Percentiles rank a stretch among this genome's conserved stretches.
Conservation (phyloP, 208 protist species). For the Zelonia costaricensis region DNA sequence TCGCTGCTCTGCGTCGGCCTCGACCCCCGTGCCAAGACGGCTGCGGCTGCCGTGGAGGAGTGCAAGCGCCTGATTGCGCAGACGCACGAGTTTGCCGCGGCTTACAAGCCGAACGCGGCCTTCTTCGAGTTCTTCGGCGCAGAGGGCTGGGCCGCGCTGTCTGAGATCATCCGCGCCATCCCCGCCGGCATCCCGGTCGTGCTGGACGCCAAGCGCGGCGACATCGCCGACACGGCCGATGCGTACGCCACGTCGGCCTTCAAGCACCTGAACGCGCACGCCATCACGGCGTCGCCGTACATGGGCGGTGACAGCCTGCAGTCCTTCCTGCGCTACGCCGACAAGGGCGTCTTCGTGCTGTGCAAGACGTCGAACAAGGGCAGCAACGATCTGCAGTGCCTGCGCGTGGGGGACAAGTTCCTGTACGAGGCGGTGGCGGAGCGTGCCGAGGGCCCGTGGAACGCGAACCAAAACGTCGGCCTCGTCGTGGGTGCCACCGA, state of each 20-base stretch:
- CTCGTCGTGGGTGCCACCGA: slow-evolving; percentile 89
- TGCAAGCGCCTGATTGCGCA: slow-evolving; percentile 79
- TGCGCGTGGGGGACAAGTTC: slow-evolving; percentile 47
- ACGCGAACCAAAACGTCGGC: slow-evolving; percentile 77
- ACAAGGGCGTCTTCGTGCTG: slow-evolving; percentile 82
- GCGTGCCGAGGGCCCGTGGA: slow-evolving; percentile 72
- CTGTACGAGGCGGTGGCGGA: slow-evolving; percentile 87
- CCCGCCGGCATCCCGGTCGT: slow-evolving; percentile 80
- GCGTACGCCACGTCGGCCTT: slow-evolving; percentile 87
- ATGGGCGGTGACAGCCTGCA: slow-evolving; percentile 86
- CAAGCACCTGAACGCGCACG: slow-evolving; percentile 73
- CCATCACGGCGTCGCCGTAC: slow-evolving; percentile 87
- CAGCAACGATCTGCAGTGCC: slow-evolving; percentile 83
- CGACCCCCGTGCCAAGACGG: slow-evolving; percentile 75
- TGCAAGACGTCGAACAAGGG: slow-evolving; percentile 92
- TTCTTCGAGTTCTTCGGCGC: slow-evolving; percentile 87
- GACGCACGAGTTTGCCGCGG: slow-evolving; percentile 81
- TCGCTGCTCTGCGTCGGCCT: slow-evolving; percentile 87
- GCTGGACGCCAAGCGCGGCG: slow-evolving; percentile 89
- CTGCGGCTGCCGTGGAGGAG: slow-evolving; percentile 59
- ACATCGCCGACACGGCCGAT: slow-evolving; percentile 86
- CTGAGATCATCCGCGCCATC: slow-evolving; percentile 61
- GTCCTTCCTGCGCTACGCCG: slow-evolving; percentile 77
- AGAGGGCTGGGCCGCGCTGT: slow-evolving; percentile 72
- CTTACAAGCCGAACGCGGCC: slow-evolving; percentile 90